Evolutionary conservation across 371 early-diverging fungal species (phyloP).

Genomic region (Nematocida major): DNA sequence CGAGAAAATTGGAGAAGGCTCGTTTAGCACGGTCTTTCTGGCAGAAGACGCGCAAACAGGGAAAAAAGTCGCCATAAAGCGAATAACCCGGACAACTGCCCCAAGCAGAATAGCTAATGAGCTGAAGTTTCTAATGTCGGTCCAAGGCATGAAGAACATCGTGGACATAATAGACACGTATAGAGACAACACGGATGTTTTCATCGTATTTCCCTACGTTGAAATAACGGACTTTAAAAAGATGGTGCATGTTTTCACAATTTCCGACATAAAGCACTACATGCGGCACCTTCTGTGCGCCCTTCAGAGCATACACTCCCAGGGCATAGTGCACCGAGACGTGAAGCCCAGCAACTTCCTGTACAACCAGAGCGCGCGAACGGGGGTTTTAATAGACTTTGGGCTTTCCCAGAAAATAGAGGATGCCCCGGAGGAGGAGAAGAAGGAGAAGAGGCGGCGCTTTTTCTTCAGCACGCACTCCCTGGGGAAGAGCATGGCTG

Average conservation of each 20-base stretch:
- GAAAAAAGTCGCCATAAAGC: constrained; percentile 81
- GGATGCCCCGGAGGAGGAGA: constrained; percentile 11
- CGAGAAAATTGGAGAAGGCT: constrained; percentile 67
- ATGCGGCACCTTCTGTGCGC: constrained; percentile 72
- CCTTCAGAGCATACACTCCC: constrained; percentile 63
- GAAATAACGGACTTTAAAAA: constrained; percentile 76
- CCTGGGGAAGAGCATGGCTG: neutral
- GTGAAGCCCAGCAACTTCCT: constrained; percentile 92
- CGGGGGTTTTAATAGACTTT: constrained; percentile 86
- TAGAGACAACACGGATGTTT: constrained; percentile 75
- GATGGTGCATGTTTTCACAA: constrained; percentile 54
- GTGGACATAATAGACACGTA: constrained; percentile 74
- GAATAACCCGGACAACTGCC: constrained; percentile 76
- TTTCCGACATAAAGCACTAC: constrained; percentile 74
- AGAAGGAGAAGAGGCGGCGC: constrained; percentile 17
- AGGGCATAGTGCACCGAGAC: constrained; percentile 74
- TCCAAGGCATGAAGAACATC: constrained; percentile 67
- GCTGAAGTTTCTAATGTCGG: constrained; percentile 71
- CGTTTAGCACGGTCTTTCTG: constrained; percentile 88
- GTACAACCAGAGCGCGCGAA: constrained; percentile 68
- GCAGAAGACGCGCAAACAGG: constrained; percentile 66
- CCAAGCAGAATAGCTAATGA: constrained; percentile 79
- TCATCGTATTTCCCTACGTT: constrained; percentile 78
- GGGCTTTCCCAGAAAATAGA: constrained; percentile 78
- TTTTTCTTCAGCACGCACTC: constrained; percentile 25